Conservation (phyloP, 129 eudicot genomes). For the Gnaphalium uliginosum region DNA sequence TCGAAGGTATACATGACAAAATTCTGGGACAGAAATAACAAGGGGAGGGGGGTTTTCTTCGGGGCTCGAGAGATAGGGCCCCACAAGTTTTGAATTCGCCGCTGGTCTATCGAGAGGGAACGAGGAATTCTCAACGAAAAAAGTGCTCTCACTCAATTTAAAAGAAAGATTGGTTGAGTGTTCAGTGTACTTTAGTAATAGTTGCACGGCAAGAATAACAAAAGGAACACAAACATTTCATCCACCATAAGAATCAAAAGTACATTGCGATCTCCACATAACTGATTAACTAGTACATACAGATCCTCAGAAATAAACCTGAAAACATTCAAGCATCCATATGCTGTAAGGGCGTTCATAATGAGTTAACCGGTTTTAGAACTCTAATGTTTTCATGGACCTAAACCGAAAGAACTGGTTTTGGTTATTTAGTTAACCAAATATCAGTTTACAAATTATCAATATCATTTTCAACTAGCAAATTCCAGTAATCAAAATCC, state of each 20-base stretch:
- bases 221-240: neutral
- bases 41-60: too few relatives aligned
- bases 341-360: neutral
- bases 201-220: neutral
- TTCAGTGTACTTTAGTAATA: too few relatives aligned
- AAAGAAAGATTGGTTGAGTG: too few relatives aligned
- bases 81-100: too few relatives aligned
- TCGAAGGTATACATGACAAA: neutral
- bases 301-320: neutral
- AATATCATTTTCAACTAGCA: constrained; percentile 8
- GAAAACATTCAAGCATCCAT: neutral
- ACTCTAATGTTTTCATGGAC: neutral
- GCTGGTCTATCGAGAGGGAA: too few relatives aligned
- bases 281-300: neutral
- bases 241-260: neutral
- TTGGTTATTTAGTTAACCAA: neutral
- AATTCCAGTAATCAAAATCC: neutral
- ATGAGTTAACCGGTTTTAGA: neutral
- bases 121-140: too few relatives aligned
- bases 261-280: neutral
- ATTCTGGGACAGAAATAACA: neutral
- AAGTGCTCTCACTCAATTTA: too few relatives aligned
- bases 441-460: neutral
- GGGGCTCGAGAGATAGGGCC: too few relatives aligned
- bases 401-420: neutral